These are phyloP conservation scores for Biscutella laevigata DNA, from an alignment of 441 rosid species.

Conservation along the genomic window DNA sequence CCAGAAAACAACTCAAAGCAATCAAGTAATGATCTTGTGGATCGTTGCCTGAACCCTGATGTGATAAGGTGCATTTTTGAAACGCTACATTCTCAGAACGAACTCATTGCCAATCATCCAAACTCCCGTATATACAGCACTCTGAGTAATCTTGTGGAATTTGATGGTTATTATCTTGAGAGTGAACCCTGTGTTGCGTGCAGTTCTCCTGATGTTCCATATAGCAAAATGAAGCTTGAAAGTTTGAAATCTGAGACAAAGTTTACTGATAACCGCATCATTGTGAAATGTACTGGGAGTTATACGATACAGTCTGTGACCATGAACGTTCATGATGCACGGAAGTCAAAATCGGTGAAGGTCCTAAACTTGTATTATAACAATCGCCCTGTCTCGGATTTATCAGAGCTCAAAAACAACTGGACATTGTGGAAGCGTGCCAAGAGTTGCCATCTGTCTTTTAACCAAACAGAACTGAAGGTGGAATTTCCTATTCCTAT, in stretches of 20 bases:
- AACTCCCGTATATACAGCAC: constrained; percentile 97
- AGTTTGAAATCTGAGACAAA: constrained; percentile 98
- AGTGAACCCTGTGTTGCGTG: constrained; percentile 99
- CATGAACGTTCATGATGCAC: constrained; percentile 99
- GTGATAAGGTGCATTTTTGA: constrained; percentile 82
- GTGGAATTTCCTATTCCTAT: constrained; percentile 99
- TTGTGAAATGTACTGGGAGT: constrained; percentile 99
- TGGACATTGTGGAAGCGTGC: constrained; percentile 99
- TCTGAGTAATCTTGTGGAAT: constrained; percentile 92
- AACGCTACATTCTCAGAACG: constrained; percentile 92
- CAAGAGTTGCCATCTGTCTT: constrained; percentile 96
- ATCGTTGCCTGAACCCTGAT: constrained; percentile 79
- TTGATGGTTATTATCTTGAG: constrained; percentile 99
- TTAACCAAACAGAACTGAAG: constrained; percentile 97
- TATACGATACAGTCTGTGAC: constrained; percentile 96
- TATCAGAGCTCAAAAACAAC: constrained; percentile 98
- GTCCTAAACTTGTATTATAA: constrained; percentile 95
- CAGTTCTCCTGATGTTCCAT: constrained; percentile 99
- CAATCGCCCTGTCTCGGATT: constrained; percentile 96
- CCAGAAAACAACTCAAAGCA: constrained; percentile 81
- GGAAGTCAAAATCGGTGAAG: constrained; percentile 98
- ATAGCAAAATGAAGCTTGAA: constrained; percentile 97
- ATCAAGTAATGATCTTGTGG: constrained; percentile 61
- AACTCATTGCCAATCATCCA: constrained; percentile 99
- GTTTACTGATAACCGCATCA: constrained; percentile 98